Conservation (phyloP, 2,329 filamentous ascomycete species). For the Nemania sp. region DNA sequence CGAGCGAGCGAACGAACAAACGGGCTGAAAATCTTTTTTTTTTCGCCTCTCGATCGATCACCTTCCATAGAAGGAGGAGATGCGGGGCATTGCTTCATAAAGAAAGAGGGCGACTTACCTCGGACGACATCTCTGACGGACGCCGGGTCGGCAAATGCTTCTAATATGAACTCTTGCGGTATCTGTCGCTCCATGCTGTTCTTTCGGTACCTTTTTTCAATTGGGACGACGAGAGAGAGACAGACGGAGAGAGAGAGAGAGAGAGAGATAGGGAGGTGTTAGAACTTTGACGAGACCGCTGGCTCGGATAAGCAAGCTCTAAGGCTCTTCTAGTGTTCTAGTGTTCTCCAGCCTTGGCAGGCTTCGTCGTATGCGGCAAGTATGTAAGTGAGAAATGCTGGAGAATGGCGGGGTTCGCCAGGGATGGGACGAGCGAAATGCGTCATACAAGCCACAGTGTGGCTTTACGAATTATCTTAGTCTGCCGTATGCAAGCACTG, state of each 20-base stretch:
- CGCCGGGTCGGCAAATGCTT: constrained; percentile 88
- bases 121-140: constrained; percentile 92
- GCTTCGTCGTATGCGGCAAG: not conserved
- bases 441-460: constrained; percentile 36
- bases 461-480: not conserved
- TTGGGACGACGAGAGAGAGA: not conserved
- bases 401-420: constrained; percentile 27
- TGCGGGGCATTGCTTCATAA: constrained; percentile 19
- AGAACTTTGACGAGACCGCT: too few relatives aligned
- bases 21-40: not conserved
- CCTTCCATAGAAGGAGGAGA: not conserved
- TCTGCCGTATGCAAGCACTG: too few relatives aligned
- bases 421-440: constrained; percentile 20
- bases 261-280: too few relatives aligned
- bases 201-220: not conserved
- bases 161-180: constrained; percentile 88
- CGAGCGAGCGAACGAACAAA: constrained; percentile 21
- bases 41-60: not conserved
- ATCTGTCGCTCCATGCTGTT: constrained; percentile 53
- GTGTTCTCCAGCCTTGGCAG: constrained; percentile 17
- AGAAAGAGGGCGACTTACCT: constrained; percentile 57
- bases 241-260: not conserved
- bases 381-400: constrained; percentile 5
- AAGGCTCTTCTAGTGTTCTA: too few relatives aligned
- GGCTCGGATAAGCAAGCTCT: too few relatives aligned